Evolutionary conservation across 2,329 filamentous ascomycete genomes (phyloP).

Genomic region (Paraconiothyrium brasiliense): DNA sequence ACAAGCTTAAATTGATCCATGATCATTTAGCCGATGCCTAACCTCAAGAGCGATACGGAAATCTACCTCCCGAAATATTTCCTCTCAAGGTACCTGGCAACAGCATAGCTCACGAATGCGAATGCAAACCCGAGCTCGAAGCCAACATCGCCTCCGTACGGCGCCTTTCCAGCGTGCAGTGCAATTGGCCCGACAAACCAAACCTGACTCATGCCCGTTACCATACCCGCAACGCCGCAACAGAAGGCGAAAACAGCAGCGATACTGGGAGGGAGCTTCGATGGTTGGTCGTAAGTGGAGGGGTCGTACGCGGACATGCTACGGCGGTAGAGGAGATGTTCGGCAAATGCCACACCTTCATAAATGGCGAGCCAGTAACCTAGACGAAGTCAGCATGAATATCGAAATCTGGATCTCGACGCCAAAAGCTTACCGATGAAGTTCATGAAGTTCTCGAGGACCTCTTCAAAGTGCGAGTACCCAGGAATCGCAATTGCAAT

Average conservation of each 20-base stretch:
- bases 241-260: constrained; percentile 71
- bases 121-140: constrained; percentile 75
- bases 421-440: constrained; percentile 35
- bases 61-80: constrained; percentile 16
- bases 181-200: constrained; percentile 76
- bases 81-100: constrained; percentile 17
- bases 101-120: constrained; percentile 24
- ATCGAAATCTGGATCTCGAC: neutral
- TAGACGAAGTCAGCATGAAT: constrained; percentile 32
- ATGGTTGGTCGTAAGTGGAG: constrained; percentile 66
- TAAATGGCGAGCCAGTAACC: constrained; percentile 82
- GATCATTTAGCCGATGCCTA: too few relatives aligned
- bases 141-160: constrained; percentile 67
- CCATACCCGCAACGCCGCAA: constrained; percentile 71
- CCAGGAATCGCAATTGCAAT: constrained; percentile 76
- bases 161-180: constrained; percentile 61
- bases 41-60: too few relatives aligned
- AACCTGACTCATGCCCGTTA: constrained; percentile 74
- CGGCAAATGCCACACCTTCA: constrained; percentile 69
- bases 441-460: constrained; percentile 75
- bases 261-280: constrained; percentile 69
- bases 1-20: too few relatives aligned
- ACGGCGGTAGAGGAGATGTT: constrained; percentile 74
- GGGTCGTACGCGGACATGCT: constrained; percentile 69
- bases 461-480: constrained; percentile 70